These are phyloP conservation scores for Thielaviopsis musarum DNA, from an alignment of 2,329 filamentous ascomycete genomes.

Conservation along the genomic window DNA sequence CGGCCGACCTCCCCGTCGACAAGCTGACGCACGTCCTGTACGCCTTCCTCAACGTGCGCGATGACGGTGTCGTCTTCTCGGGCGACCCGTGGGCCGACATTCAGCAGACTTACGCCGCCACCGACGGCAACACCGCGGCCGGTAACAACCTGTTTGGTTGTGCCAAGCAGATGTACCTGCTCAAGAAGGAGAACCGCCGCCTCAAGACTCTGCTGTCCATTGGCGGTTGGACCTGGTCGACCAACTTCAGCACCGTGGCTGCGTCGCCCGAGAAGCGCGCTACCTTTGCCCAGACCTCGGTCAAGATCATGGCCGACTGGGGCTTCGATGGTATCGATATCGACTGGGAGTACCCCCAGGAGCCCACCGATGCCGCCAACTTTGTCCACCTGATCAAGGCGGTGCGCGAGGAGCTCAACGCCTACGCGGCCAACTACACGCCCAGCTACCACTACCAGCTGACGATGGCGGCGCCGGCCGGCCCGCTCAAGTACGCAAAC, in stretches of 20 bases:
- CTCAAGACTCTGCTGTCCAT: constrained; percentile 67
- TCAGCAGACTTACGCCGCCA: constrained; percentile 50
- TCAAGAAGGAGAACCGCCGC: constrained; percentile 63
- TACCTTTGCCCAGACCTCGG: constrained; percentile 52
- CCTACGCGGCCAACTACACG: constrained; percentile 28
- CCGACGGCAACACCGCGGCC: constrained; percentile 39
- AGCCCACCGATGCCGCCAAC: constrained; percentile 25
- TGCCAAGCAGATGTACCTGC: constrained; percentile 59
- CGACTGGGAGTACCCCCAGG: constrained; percentile 25
- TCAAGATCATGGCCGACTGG: constrained; percentile 54
- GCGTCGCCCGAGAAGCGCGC: constrained; percentile 43
- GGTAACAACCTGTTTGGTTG: constrained; percentile 67
- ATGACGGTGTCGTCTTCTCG: constrained; percentile 55
- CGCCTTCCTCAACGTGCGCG: constrained; percentile 60
- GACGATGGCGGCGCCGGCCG: constrained; percentile 35
- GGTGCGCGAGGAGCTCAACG: constrained; percentile 30
- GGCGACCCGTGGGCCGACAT: constrained; percentile 54
- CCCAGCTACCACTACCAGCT: constrained; percentile 34
- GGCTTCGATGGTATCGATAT: constrained; percentile 39
- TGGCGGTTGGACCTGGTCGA: constrained; percentile 72
- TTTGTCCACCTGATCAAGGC: constrained; percentile 28
- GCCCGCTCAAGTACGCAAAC: constrained; percentile 28
- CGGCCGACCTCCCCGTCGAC: constrained; percentile 49
- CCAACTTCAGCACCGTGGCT: constrained; percentile 53
- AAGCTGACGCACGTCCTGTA: constrained; percentile 66